phyloP scores from a whole-genome alignment of 2,329 filamentous ascomycete genomes.

The Aspergillus puulaauensis region DNA sequence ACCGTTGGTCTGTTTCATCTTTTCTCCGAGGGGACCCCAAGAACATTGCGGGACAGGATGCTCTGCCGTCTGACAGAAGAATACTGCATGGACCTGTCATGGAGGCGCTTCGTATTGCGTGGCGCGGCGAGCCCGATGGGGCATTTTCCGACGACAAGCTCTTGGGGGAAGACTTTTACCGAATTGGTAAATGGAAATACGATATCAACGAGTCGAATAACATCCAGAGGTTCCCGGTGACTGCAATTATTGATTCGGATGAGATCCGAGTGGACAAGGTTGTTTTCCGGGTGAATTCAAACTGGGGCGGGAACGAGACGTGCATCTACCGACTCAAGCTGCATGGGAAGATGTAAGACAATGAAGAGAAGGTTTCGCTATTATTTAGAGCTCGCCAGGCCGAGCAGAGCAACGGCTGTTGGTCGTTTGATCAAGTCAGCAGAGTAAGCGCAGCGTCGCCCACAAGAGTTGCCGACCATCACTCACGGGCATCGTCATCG shows the following conservation, averaged over 20 bases:
- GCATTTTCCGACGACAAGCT: conserved; percentile 37
- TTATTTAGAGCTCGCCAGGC: neutral
- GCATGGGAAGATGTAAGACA: conserved; percentile 36
- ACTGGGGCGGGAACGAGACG: conserved; percentile 45
- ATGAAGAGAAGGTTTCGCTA: neutral
- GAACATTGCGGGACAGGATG: conserved; percentile 9
- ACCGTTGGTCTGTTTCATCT: neutral
- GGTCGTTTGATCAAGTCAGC: neutral
- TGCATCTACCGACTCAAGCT: conserved; percentile 49
- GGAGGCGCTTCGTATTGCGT: conserved; percentile 29
- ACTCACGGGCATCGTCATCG: neutral
- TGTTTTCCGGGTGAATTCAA: conserved; percentile 43
- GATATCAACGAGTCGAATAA: conserved; percentile 34
- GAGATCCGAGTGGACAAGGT: conserved; percentile 39
- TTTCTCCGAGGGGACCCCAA: neutral
- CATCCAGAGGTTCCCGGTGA: conserved; percentile 41
- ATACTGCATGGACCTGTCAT: conserved; percentile 33
- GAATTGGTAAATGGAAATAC: conserved; percentile 41
- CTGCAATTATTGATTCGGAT: conserved; percentile 38
- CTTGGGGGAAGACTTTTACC: conserved; percentile 40
- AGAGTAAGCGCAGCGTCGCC: neutral
- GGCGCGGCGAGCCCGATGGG: conserved; percentile 28
- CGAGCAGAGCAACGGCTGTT: neutral
- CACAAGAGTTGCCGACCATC: neutral
- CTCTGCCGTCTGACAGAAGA: conserved; percentile 6